These are phyloP conservation scores for Boletales sp. DNA, from an alignment of 768 basidiomycete species.

Conservation along the genomic window DNA sequence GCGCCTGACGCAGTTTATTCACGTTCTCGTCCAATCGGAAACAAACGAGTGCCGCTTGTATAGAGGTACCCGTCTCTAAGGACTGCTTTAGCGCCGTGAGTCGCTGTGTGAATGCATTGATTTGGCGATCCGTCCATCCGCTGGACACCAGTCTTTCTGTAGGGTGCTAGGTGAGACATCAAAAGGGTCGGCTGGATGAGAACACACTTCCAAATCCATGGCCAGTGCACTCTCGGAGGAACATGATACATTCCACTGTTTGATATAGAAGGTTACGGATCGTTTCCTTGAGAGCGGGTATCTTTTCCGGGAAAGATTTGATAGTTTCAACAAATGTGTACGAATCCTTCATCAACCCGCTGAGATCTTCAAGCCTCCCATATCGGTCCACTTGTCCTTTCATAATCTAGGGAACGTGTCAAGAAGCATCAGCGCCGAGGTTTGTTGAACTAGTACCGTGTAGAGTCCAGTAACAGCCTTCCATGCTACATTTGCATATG, in stretches of 20 bases:
- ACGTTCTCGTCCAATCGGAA: constrained; percentile 29
- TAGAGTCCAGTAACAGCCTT: constrained; percentile 26
- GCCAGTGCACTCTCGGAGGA: constrained; percentile 34
- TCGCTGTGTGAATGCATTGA: constrained; percentile 16
- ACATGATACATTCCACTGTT: constrained; percentile 35
- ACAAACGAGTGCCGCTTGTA: constrained; percentile 25
- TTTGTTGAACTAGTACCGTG: constrained; percentile 10
- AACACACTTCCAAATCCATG: constrained; percentile 32
- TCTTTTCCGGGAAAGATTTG: constrained; percentile 23
- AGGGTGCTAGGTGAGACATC: constrained; percentile 3
- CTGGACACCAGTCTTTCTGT: constrained; percentile 17
- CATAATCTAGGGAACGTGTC: constrained; percentile 19
- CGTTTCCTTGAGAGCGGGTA: constrained; percentile 25
- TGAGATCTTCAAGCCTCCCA: constrained; percentile 23
- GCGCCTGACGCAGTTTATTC: constrained; percentile 20
- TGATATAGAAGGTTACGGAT: constrained; percentile 28
- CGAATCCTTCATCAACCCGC: constrained; percentile 27
- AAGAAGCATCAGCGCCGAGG: not conserved
- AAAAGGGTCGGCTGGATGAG: not conserved
- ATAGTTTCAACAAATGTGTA: constrained; percentile 32
- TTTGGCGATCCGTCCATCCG: constrained; percentile 19
- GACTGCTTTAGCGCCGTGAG: constrained; percentile 26
- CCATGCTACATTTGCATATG: constrained; percentile 27
- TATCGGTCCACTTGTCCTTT: constrained; percentile 28
- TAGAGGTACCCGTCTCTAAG: constrained; percentile 20